Evolutionary conservation across 805 yeast genomes (phyloP).

Genomic region (Pichia eremophila): DNA sequence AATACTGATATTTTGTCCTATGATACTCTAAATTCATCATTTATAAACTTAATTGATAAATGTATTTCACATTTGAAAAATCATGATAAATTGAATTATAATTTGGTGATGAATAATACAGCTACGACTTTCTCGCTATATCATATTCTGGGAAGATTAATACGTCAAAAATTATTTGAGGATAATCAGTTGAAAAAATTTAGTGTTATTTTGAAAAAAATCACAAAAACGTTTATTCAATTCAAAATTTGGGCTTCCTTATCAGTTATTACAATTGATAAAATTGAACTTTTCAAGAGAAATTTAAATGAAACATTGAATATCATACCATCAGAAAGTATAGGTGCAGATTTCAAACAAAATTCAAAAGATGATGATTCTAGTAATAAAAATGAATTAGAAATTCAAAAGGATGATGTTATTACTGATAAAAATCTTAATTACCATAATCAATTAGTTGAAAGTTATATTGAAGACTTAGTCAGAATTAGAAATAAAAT

Average conservation of each 20-base stretch:
- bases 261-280: neutral
- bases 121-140: conserved; percentile 44
- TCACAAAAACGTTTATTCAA: conserved; percentile 49
- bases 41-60: conserved; percentile 38
- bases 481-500: neutral
- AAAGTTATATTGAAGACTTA: neutral
- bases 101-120: conserved; percentile 42
- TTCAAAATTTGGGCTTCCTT: conserved; percentile 40
- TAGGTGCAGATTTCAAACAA: neutral
- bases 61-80: conserved; percentile 43
- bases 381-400: neutral
- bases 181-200: conserved; percentile 40
- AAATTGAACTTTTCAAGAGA: neutral
- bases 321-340: neutral
- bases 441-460: neutral
- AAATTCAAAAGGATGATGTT: neutral
- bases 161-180: conserved; percentile 39
- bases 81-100: conserved; percentile 41
- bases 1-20: conserved; percentile 52
- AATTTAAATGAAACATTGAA: neutral
- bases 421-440: neutral
- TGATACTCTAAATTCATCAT: conserved; percentile 43
- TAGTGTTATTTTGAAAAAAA: conserved; percentile 39
- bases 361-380: neutral
- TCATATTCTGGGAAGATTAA: conserved; percentile 46